phyloP scores from a whole-genome alignment of 2,329 filamentous ascomycete species.

The Graphilbum ipis-grandicollis region DNA sequence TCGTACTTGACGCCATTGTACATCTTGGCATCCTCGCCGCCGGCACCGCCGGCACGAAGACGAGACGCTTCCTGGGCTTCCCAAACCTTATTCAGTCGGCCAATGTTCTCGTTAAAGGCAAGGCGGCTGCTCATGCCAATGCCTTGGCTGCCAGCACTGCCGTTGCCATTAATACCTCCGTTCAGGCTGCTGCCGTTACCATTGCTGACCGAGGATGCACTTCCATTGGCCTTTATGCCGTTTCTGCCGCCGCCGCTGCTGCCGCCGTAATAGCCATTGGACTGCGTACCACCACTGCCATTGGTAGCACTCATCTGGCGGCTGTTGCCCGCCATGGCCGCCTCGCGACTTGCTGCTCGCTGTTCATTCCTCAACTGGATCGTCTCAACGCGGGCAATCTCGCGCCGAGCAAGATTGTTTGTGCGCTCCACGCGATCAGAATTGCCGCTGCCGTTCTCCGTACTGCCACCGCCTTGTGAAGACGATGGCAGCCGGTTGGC shows the following conservation, averaged over 20 bases:
- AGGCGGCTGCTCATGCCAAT: conserved; percentile 10
- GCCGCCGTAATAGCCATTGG: neutral
- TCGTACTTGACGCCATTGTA: conserved; percentile 45
- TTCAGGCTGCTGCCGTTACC: conserved; percentile 13
- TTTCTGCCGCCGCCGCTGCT: neutral
- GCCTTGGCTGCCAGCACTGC: conserved; percentile 10
- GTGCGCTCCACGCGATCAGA: conserved; percentile 26
- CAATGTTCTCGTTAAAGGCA: conserved; percentile 29
- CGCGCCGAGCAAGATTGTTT: conserved; percentile 29
- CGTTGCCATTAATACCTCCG: conserved; percentile 6
- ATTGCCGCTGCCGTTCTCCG: conserved; percentile 2
- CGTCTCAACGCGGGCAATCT: conserved; percentile 33
- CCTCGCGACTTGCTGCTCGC: conserved; percentile 24
- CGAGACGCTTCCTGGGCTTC: conserved; percentile 31
- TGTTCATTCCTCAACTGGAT: conserved; percentile 32
- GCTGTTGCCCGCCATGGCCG: conserved; percentile 6
- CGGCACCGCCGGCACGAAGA: conserved; percentile 20
- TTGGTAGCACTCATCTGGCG: neutral
- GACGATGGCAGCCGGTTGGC: conserved; percentile 14
- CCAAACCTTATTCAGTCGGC: conserved; percentile 38
- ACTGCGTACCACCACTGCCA: neutral
- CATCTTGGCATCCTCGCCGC: conserved; percentile 35
- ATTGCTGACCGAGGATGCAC: conserved; percentile 1
- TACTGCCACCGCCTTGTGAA: neutral
- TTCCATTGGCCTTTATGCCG: conserved; percentile 5